Conservation (phyloP, 345 rosid species). For the Aegle marmelos region DNA sequence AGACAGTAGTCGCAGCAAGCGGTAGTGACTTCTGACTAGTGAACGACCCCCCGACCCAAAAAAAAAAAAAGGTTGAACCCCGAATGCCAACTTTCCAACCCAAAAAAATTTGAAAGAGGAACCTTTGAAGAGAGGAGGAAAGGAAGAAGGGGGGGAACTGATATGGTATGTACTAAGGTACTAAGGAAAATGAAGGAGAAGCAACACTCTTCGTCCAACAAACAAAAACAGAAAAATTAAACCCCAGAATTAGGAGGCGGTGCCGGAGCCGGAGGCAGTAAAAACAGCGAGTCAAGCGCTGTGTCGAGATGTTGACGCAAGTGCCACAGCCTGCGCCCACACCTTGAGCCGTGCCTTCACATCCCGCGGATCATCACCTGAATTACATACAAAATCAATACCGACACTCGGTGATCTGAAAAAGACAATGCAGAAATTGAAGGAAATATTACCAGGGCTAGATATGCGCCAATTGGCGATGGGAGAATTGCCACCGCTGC, state of each 20-base stretch:
- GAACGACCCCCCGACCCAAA: no score
- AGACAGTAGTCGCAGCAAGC: not conserved
- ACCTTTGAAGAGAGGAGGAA: not conserved
- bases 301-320: conserved; percentile 56
- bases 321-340: conserved; percentile 97
- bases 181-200: conserved; percentile 4
- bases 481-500: conserved; percentile 91
- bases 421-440: no score
- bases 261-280: not conserved
- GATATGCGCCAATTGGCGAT: conserved; percentile 84
- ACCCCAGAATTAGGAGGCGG: not conserved
- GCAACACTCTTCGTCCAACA: conserved; percentile 5
- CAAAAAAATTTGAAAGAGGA: not conserved
- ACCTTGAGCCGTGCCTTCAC: conserved; percentile 92
- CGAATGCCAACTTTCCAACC: conserved; percentile 8
- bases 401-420: no score
- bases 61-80: not conserved
- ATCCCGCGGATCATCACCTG: conserved; percentile 91
- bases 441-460: conserved; percentile 65
- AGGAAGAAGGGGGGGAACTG: not conserved
- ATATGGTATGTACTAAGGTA: not conserved
- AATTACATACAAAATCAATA: not conserved
- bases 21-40: not conserved
- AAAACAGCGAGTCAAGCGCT: conserved; percentile 13
- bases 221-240: not conserved